phyloP scores from a whole-genome alignment of 352 stramenopile genomes.

The Globisporangium mamillatum region DNA sequence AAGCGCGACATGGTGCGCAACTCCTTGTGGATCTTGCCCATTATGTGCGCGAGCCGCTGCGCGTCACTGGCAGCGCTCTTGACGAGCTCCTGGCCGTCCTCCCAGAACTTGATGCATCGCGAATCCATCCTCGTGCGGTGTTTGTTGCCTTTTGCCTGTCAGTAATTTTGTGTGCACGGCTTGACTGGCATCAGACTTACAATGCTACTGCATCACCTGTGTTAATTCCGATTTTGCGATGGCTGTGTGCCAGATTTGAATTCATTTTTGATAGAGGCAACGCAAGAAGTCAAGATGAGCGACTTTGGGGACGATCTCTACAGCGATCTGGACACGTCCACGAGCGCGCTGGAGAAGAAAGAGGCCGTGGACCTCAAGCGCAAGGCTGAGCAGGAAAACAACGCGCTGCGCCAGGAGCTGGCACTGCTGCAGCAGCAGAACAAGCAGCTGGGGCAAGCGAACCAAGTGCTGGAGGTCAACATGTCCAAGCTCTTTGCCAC shows the following conservation, averaged over 20 bases:
- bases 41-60: conserved; percentile 25
- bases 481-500: conserved; percentile 75
- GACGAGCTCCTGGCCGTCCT: conserved; percentile 64
- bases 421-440: conserved; percentile 68
- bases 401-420: conserved; percentile 47
- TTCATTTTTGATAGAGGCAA: not conserved
- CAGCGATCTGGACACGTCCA: conserved; percentile 79
- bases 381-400: conserved; percentile 52
- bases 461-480: conserved; percentile 64
- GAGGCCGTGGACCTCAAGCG: conserved; percentile 54
- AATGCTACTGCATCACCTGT: not conserved
- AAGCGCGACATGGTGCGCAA: conserved; percentile 73
- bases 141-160: not conserved
- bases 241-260: not conserved
- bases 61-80: conserved; percentile 17
- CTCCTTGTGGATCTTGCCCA: conserved; percentile 68
- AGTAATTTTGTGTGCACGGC: not conserved
- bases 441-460: conserved; percentile 47
- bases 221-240: not conserved
- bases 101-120: conserved; percentile 76
- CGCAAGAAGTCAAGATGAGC: conserved; percentile 14
- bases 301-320: conserved; percentile 57
- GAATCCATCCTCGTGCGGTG: conserved; percentile 40
- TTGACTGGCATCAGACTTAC: not conserved
- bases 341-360: conserved; percentile 60